Evolutionary conservation across 1,284 basidiomycete species (phyloP).

Genomic region (Quambalaria eucalypti): DNA sequence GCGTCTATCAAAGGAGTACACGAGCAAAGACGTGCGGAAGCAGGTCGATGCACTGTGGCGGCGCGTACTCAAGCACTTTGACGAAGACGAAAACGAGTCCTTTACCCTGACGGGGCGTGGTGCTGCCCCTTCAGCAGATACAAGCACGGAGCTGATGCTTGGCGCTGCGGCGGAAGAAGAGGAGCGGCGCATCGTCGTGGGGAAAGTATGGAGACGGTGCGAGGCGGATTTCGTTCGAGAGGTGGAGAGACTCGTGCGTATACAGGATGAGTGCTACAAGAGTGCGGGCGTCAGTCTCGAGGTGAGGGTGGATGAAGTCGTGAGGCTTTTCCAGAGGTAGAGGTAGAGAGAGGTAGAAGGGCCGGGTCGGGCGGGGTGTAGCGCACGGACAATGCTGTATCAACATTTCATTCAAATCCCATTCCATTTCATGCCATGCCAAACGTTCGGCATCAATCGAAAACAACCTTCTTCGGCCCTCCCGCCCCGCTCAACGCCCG

Average conservation of each 20-base stretch:
- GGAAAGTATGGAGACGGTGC: constrained; percentile 19
- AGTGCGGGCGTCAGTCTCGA: not conserved
- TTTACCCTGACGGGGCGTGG: constrained; percentile 1
- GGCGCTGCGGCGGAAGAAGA: not conserved
- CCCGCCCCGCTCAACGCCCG: constrained; percentile 9
- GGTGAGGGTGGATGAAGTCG: not conserved
- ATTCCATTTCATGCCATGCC: not conserved
- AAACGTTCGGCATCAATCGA: constrained; percentile 16
- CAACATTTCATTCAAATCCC: no score
- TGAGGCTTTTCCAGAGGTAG: not conserved
- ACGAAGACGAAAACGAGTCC: constrained; percentile 51
- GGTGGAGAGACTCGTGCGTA: constrained; percentile 15
- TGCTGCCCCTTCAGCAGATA: not conserved
- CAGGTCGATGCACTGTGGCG: constrained; percentile 73
- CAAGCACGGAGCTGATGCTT: not conserved
- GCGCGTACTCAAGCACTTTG: constrained; percentile 89
- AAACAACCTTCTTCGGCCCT: constrained; percentile 25
- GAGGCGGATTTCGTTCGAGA: constrained; percentile 21
- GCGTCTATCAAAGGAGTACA: constrained; percentile 76
- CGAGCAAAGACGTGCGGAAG: constrained; percentile 75
- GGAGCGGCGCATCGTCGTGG: constrained; percentile 18
- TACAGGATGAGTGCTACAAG: constrained; percentile 23
- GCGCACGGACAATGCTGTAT: no score
- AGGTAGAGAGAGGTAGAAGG: not conserved
- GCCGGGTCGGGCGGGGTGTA: not conserved